phyloP scores from a whole-genome alignment of 208 protist species.

The Trypanosoma rangeli region DNA sequence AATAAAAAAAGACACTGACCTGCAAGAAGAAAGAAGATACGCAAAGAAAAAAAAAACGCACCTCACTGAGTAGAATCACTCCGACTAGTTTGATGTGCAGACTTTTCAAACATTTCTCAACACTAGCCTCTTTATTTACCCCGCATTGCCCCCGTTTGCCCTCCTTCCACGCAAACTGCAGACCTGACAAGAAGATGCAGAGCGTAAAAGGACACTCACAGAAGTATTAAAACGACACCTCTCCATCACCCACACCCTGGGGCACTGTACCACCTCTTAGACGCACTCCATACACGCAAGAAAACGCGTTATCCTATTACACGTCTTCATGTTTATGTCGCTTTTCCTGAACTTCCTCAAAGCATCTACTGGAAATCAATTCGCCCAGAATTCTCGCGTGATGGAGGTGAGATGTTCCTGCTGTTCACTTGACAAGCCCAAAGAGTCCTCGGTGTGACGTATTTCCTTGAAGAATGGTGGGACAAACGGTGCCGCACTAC shows the following conservation, averaged over 20 bases:
- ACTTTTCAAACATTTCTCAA: no score
- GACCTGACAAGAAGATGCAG: no score
- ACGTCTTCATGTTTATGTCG: background rate
- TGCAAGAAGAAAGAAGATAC: background rate
- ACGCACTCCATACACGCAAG: background rate
- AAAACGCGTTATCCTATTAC: background rate
- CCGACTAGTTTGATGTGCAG: no score
- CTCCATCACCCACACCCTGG: background rate
- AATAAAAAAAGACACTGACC: background rate
- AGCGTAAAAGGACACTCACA: background rate
- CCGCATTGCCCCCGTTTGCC: no score
- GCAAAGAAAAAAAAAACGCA: background rate
- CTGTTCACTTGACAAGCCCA: constrained; percentile 56
- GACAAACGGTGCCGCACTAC: constrained; percentile 50
- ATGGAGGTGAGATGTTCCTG: constrained; percentile 67
- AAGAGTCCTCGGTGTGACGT: constrained; percentile 42
- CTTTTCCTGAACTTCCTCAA: background rate
- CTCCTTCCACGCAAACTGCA: no score
- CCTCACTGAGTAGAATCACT: no score
- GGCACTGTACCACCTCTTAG: background rate
- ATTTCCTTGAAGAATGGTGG: constrained; percentile 69
- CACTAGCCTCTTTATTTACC: no score
- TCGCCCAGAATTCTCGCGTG: constrained; percentile 48
- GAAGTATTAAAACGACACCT: background rate
- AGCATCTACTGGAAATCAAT: constrained; percentile 6